Evolutionary conservation across 2,329 filamentous ascomycete species (phyloP).

Genomic region (Nothopassalora personata): DNA sequence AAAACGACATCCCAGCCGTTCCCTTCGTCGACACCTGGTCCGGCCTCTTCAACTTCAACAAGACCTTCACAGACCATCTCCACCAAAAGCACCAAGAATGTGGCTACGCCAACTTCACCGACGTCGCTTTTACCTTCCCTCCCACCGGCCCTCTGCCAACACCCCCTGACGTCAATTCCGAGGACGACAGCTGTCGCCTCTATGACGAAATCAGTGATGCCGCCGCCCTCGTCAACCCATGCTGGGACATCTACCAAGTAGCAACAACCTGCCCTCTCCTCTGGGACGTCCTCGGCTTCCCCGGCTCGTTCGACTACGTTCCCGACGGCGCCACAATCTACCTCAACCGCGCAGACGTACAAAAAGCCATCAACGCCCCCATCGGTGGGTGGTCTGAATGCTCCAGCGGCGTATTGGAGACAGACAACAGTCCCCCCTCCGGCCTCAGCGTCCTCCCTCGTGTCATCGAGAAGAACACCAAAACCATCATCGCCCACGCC

Average conservation of each 20-base stretch:
- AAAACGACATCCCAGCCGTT: conserved; percentile 50
- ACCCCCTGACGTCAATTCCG: conserved; percentile 43
- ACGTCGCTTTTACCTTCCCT: conserved; percentile 63
- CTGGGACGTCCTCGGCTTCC: conserved; percentile 65
- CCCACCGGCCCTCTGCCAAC: conserved; percentile 56
- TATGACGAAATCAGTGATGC: conserved; percentile 50
- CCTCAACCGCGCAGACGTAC: conserved; percentile 36
- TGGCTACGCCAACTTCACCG: conserved; percentile 57
- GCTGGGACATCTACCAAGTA: conserved; percentile 73
- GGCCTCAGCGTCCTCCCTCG: conserved; percentile 57
- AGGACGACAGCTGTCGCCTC: conserved; percentile 46
- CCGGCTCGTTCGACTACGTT: conserved; percentile 58
- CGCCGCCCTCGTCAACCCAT: conserved; percentile 60
- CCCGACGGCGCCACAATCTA: conserved; percentile 55
- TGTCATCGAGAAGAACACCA: conserved; percentile 67
- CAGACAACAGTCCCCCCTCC: conserved; percentile 52
- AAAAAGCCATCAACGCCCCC: conserved; percentile 36
- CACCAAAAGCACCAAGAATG: conserved; percentile 49
- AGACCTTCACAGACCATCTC: conserved; percentile 51
- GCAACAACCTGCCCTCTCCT: conserved; percentile 64
- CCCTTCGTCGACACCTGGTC: conserved; percentile 58
- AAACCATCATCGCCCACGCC: conserved; percentile 70
- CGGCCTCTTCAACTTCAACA: conserved; percentile 59
- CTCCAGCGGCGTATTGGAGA: conserved; percentile 42
- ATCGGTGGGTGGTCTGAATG: conserved; percentile 65